Evolutionary conservation across 305 asterid species (phyloP).

Genomic region (Solanum hybrid): DNA sequence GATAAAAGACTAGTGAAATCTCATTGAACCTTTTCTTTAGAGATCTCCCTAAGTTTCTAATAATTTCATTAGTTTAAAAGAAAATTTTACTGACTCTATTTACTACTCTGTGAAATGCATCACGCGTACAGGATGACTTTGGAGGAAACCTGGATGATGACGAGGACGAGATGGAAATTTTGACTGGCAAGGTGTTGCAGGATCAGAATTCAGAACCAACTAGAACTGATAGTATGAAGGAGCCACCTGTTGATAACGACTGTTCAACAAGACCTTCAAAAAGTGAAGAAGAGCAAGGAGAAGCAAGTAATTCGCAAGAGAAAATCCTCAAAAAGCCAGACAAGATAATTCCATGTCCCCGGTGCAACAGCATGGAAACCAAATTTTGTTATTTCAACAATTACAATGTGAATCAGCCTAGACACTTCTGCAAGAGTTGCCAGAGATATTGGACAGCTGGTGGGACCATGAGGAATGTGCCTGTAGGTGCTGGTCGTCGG

Average conservation of each 20-base stretch:
- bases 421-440: slow-evolving; percentile 93
- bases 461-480: slow-evolving; percentile 92
- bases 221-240: slow-evolving; percentile 19
- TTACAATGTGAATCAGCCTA: slow-evolving; percentile 88
- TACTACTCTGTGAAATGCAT: neutral
- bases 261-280: slow-evolving; percentile 26
- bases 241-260: slow-evolving; percentile 25
- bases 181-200: slow-evolving; percentile 27
- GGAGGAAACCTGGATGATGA: slow-evolving; percentile 21
- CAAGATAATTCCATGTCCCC: slow-evolving; percentile 89
- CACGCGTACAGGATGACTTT: slow-evolving; percentile 29
- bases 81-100: neutral
- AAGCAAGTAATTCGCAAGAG: slow-evolving; percentile 39
- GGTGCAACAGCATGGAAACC: slow-evolving; percentile 97
- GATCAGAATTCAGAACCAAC: slow-evolving; percentile 21
- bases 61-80: neutral
- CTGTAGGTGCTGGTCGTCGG: slow-evolving; percentile 98
- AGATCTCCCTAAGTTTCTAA: neutral
- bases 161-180: slow-evolving; percentile 23
- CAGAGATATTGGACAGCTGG: slow-evolving; percentile 99
- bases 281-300: slow-evolving; percentile 43
- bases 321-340: slow-evolving; percentile 78
- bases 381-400: slow-evolving; percentile 92
- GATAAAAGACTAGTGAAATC: neutral
- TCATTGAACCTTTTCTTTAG: neutral